phyloP scores from a whole-genome alignment of 768 basidiomycete genomes.

The Lentinula raphanica region DNA sequence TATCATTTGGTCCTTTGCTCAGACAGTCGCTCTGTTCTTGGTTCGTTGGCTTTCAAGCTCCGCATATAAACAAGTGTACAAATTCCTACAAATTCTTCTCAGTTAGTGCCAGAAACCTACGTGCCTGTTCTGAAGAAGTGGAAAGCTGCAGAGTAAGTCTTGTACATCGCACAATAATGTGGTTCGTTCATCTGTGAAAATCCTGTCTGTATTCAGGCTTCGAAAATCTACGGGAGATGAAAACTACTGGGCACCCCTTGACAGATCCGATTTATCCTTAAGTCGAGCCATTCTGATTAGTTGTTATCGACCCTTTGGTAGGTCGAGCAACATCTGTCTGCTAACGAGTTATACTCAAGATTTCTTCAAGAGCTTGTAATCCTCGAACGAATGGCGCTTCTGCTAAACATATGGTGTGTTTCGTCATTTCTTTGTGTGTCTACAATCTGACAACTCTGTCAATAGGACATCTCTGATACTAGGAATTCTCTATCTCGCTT shows the following conservation, averaged over 20 bases:
- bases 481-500: constrained; percentile 60
- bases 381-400: constrained; percentile 71
- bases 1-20: constrained; percentile 61
- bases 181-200: not conserved
- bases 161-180: not conserved
- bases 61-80: too few species aligned
- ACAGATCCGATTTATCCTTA: constrained; percentile 42
- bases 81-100: not conserved
- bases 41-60: constrained; percentile 34
- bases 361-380: constrained; percentile 47
- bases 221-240: constrained; percentile 51
- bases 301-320: constrained; percentile 70
- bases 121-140: constrained; percentile 51
- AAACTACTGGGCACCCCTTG: constrained; percentile 55
- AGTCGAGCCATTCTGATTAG: constrained; percentile 46
- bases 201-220: constrained; percentile 28
- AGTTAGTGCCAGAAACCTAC: constrained; percentile 75
- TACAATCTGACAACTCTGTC: constrained; percentile 38
- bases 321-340: constrained; percentile 14
- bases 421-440: constrained; percentile 29
- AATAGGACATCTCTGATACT: constrained; percentile 58
- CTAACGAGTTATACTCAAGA: too few species aligned
- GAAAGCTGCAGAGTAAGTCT: constrained; percentile 50
- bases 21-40: constrained; percentile 45
- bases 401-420: constrained; percentile 63